Evolutionary conservation across 2,329 filamentous ascomycete species (phyloP), one percentile per base, ranked within the genome.

Genomic region (Talaromyces albobiverticillius): DNA sequence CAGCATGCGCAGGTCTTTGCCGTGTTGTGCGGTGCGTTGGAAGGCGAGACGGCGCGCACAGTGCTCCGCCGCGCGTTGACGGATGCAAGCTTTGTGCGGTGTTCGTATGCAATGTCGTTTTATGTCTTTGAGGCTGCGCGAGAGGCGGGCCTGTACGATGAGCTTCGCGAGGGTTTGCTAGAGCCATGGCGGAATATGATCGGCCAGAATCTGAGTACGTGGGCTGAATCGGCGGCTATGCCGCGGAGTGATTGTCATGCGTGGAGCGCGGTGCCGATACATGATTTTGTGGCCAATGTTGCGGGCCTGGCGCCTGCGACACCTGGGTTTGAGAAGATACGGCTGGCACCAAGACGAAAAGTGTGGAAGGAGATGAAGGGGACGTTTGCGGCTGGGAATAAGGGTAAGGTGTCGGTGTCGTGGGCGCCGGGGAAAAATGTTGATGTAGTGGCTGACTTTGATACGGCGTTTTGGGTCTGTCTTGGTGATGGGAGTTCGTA

Each of bases 1-100:
- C 62, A 66, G 29, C 64, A 66, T 43, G 54, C 54, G 10, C 62
- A 65, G 46, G 52, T 64, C 13, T 62, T 62, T 43, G 63, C 61
- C 10, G 56, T 64, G 11, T 55, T 60, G 10, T 56, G 54, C 3
- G 57, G 57, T 13, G 54, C 59, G 2, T 16, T 61, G 1, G 46
- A 40, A 1, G 62, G 56, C 2, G 25, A 51, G 3, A 45, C 52
- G 4, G 64, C 60, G 4, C 53, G 50, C 26, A 32, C 51, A 10
- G 55, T 63, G 9, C 56, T 66, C 31, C 25, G 48, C 3, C 57
- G 59, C 14, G 41, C 56, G 49, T 26, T 59, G 46, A 18, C 57
- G 14, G 51, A 54, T 51, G 25, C 54, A 46, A 36, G 50, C 10
- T 8, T 58, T 58, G 40, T 53, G 38, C 46, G 58, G 55, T 58